Conservation (phyloP, 2,329 filamentous ascomycete species). For the Alternaria angustiovoidea region DNA sequence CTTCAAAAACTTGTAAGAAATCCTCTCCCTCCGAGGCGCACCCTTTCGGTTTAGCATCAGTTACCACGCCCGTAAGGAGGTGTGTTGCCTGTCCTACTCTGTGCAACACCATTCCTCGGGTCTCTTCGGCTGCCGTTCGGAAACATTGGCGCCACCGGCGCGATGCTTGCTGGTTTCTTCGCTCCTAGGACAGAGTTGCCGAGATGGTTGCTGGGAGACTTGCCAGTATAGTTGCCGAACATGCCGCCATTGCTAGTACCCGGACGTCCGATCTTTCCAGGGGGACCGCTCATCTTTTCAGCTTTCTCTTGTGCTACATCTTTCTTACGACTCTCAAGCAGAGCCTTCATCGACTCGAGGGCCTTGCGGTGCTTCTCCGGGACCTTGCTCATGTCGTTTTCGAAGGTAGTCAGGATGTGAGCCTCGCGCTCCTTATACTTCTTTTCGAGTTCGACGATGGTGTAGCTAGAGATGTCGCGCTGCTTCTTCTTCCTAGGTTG, state of each 20-base stretch:
- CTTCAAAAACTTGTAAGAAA: background rate
- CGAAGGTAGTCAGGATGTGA: background rate
- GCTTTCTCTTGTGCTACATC: background rate
- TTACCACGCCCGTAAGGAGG: background rate
- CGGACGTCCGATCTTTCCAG: background rate
- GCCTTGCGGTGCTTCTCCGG: background rate
- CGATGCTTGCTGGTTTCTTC: slow-evolving; percentile 19
- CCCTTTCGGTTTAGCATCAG: background rate
- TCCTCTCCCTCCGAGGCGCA: background rate
- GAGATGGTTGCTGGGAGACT: slow-evolving; percentile 12
- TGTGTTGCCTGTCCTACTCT: background rate
- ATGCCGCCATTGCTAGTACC: background rate
- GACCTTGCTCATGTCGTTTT: background rate
- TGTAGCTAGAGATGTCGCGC: background rate
- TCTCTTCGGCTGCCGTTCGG: slow-evolving; percentile 6
- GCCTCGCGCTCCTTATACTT: slow-evolving; percentile 3
- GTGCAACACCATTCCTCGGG: slow-evolving; percentile 7
- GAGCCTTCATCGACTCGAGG: slow-evolving; percentile 2
- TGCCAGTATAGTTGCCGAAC: slow-evolving; percentile 15
- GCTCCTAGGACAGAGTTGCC: slow-evolving; percentile 27
- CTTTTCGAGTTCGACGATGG: background rate
- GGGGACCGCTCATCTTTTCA: background rate
- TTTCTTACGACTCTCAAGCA: background rate
- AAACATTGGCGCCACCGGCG: slow-evolving; percentile 36
- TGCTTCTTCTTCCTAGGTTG: slow-evolving; percentile 1